Conservation (phyloP, 495 filamentous ascomycete species). For the Parachaetomium inaequale region DNA sequence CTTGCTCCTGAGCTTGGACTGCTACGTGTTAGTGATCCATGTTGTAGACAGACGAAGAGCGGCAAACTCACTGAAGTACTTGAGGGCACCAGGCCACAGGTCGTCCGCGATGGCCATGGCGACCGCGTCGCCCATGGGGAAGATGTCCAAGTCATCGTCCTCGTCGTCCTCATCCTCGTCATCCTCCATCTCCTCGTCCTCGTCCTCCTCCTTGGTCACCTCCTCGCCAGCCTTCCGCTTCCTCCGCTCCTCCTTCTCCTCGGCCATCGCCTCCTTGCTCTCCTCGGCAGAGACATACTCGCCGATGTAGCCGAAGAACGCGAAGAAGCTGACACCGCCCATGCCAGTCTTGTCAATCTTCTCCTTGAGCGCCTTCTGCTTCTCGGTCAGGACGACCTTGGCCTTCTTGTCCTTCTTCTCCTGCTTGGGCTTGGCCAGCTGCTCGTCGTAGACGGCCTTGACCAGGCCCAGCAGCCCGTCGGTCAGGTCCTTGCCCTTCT, state of each 20-base stretch:
- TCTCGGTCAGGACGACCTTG: conserved; percentile 41
- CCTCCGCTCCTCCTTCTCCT: conserved; percentile 56
- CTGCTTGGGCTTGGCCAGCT: conserved; percentile 47
- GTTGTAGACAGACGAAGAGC: background rate
- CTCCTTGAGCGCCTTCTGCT: conserved; percentile 50
- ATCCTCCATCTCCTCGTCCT: conserved; percentile 43
- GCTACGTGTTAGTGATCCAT: conserved; percentile 8
- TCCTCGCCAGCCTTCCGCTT: conserved; percentile 56
- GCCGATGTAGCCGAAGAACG: conserved; percentile 77
- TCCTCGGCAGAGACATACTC: conserved; percentile 65
- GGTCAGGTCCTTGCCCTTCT: conserved; percentile 76
- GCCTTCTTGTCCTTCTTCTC: conserved; percentile 44
- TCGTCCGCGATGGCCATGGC: conserved; percentile 80
- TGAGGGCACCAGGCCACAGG: conserved; percentile 80
- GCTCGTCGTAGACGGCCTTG: conserved; percentile 62
- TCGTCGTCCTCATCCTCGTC: conserved; percentile 53
- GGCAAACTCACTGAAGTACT: conserved; percentile 75
- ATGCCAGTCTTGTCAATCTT: conserved; percentile 55
- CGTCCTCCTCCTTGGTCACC: conserved; percentile 46
- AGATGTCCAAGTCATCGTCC: conserved; percentile 65
- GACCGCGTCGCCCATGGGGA: conserved; percentile 73
- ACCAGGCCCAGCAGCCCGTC: conserved; percentile 71
- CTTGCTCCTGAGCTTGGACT: conserved; percentile 62
- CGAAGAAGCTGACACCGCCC: conserved; percentile 72
- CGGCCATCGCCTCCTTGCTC: conserved; percentile 53